Evolutionary conservation across 352 stramenopile species (phyloP).

Genomic region (Globisporangium cylindrosporum): DNA sequence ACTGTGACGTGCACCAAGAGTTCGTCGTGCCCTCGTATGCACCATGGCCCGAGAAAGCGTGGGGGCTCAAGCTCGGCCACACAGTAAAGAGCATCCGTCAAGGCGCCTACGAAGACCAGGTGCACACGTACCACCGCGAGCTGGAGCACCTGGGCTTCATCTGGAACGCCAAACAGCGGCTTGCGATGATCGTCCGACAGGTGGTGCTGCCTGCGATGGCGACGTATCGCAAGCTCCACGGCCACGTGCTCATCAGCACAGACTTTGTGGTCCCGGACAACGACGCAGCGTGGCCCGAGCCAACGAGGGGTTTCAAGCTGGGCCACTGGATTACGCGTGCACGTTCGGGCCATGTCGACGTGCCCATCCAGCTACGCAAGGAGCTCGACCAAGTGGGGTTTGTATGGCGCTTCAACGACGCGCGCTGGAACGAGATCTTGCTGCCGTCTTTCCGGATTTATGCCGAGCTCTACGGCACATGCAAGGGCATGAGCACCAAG

Average conservation of each 20-base stretch:
- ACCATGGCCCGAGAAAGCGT: conserved; percentile 81
- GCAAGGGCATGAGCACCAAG: conserved; percentile 67
- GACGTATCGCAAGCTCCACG: conserved; percentile 45
- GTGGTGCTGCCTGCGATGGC: conserved; percentile 60
- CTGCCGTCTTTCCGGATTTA: conserved; percentile 68
- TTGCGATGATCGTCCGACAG: conserved; percentile 49
- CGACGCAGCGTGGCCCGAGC: conserved; percentile 46
- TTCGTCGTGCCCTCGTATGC: conserved; percentile 83
- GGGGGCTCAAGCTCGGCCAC: conserved; percentile 85
- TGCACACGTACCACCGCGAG: conserved; percentile 61
- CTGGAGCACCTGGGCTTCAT: conserved; percentile 91
- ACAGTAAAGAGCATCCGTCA: conserved; percentile 91
- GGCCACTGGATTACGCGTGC: conserved; percentile 74
- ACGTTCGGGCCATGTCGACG: conserved; percentile 38
- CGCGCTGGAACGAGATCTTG: conserved; percentile 59
- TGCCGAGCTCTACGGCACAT: conserved; percentile 50
- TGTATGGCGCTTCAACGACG: conserved; percentile 72
- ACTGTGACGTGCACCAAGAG: conserved; percentile 90
- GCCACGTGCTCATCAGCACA: conserved; percentile 49
- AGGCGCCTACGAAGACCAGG: conserved; percentile 77
- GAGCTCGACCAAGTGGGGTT: conserved; percentile 67
- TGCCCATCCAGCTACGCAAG: conserved; percentile 36
- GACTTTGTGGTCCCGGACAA: conserved; percentile 72
- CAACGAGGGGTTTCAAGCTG: conserved; percentile 57
- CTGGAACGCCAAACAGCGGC: conserved; percentile 79